Evolutionary conservation across 2,329 filamentous ascomycete genomes (phyloP).

Genomic region (Cladobotryum protrusum): DNA sequence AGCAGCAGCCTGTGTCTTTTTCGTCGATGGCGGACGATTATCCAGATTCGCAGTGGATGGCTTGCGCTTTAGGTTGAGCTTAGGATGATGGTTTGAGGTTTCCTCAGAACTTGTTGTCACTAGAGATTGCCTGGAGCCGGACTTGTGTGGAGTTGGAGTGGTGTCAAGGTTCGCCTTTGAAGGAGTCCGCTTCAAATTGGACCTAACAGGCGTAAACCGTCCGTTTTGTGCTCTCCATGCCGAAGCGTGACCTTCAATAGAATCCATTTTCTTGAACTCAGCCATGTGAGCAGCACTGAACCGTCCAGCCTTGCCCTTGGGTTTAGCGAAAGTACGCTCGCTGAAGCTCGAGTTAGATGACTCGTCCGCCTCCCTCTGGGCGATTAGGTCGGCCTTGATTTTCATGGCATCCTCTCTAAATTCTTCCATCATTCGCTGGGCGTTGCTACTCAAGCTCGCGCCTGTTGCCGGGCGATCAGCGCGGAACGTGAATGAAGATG

Average conservation of each 20-base stretch:
- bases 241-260: constrained; percentile 80
- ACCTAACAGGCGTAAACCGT: constrained; percentile 43
- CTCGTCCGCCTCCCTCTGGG: constrained; percentile 52
- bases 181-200: constrained; percentile 33
- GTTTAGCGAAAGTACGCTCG: constrained; percentile 67
- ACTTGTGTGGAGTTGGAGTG: constrained; percentile 28
- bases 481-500: constrained; percentile 62
- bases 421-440: constrained; percentile 56
- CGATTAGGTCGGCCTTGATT: constrained; percentile 63
- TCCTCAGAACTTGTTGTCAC: constrained; percentile 62
- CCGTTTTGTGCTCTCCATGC: constrained; percentile 58
- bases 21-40: constrained; percentile 18
- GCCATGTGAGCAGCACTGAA: constrained; percentile 83
- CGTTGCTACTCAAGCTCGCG: constrained; percentile 53
- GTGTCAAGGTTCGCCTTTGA: constrained; percentile 40
- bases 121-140: constrained; percentile 45
- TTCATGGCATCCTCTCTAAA: constrained; percentile 65
- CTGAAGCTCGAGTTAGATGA: constrained; percentile 32
- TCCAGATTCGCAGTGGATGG: constrained; percentile 28
- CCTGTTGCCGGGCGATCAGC: constrained; percentile 52
- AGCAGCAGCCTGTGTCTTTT: constrained; percentile 19
- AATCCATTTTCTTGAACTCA: constrained; percentile 96
- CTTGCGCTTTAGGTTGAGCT: constrained; percentile 30
- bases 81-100: constrained; percentile 34
- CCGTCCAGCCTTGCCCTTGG: constrained; percentile 70